A percentile compares a stretch with the other conserved stretches of the same genome.
phyloP scores from a whole-genome alignment of 176 grass and related monocot species.

The Tillandsia leiboldiana region DNA sequence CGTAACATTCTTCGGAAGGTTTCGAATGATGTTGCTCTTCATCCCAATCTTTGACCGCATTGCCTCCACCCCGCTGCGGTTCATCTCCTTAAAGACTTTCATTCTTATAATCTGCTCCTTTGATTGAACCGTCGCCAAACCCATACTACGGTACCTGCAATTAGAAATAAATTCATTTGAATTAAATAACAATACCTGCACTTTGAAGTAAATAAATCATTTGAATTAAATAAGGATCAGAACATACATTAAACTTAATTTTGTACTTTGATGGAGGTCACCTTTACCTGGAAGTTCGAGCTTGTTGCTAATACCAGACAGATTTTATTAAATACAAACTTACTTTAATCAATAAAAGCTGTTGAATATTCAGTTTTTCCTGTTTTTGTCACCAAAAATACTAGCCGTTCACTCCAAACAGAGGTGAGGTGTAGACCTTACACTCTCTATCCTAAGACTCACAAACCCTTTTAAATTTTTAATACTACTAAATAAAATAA shows the following conservation, averaged over 20 bases:
- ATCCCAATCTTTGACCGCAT: constrained; percentile 84
- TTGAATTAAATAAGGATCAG: not conserved
- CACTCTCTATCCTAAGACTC: too few species aligned
- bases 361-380: too few species aligned
- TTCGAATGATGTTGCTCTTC: constrained; percentile 86
- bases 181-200: not conserved
- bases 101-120: constrained; percentile 76
- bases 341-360: too few species aligned
- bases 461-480: too few species aligned
- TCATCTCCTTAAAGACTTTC: constrained; percentile 79
- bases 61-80: constrained; percentile 43
- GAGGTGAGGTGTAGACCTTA: too few species aligned
- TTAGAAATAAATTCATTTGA: not conserved
- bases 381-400: too few species aligned
- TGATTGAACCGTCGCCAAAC: constrained; percentile 75
- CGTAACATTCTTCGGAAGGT: constrained; percentile 86
- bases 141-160: constrained; percentile 74
- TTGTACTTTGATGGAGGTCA: too few species aligned
- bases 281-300: too few species aligned
- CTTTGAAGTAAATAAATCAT: not conserved
- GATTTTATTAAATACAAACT: too few species aligned
- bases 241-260: not conserved
- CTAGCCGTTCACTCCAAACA: too few species aligned
- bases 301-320: too few species aligned
- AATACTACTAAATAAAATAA: too few species aligned